Evolutionary conservation across 2,329 filamentous ascomycete genomes (phyloP), one percentile per base, ranked within the genome.

Genomic region (Paecilomyces sp.): DNA sequence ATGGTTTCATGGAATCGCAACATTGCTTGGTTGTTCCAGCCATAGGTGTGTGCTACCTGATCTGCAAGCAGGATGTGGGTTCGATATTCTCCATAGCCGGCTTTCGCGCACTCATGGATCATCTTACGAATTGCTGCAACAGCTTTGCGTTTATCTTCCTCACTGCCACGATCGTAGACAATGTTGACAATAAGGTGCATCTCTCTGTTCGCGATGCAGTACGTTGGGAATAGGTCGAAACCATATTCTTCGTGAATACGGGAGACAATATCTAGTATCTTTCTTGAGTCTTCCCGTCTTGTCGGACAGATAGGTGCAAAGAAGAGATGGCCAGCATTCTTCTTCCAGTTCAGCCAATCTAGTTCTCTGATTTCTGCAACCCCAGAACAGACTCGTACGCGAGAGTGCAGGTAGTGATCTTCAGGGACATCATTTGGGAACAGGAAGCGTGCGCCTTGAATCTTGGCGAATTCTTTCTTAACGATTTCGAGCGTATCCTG

Each of bases 41-140:
- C 72, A 60, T 80, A 80, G 0, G 77, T 79, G 36, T 70, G 67
- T 0, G 76, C 75, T 53, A 80, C 74, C 61, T 80, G 77, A 63
- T 81, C 78, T 64, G 76, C 75, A 41, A 79, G 71, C 2, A 75
- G 67, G n/a, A 80, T 60, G 68, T 80, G 79, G 3, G 79, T 81
- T 33, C 78, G 66, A 60, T 80, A 80, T 63, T 81, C 77, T 30
- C 77, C 77, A 66, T 74, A 79, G 2, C 79, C 79, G 31, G 74
- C 64, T 13, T 68, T 67, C 1, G 77, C 77, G n/a, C 69, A 69
- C 54, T 76, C 75, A 28, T 72, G 68, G 54, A 72, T 71, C 59
- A 71, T 67, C 34, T 69, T 69, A 28, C 66, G 65, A 50, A 72
- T 68, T 9, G 67, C 70, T 55, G 65, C 66, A 53, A 65, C 67